Evolutionary conservation across 2,329 filamentous ascomycete genomes (phyloP).

Genomic region (Nectriaceae sp.): DNA sequence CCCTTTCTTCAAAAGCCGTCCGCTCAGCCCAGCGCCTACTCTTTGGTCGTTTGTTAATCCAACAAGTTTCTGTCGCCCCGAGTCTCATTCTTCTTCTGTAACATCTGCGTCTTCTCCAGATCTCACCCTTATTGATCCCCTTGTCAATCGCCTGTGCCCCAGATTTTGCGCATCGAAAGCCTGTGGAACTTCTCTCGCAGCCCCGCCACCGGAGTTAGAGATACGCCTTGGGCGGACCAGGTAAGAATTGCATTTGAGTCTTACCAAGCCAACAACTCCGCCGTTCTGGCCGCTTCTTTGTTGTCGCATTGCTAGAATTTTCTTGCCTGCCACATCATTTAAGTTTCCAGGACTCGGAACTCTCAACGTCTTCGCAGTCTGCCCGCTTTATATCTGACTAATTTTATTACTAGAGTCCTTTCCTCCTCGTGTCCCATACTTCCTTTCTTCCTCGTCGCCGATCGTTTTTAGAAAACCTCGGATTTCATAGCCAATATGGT

Average conservation of each 20-base stretch:
- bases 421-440: slow-evolving; percentile 6
- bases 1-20: slow-evolving; percentile 31
- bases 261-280: slow-evolving; percentile 4
- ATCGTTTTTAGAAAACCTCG: slow-evolving; percentile 4
- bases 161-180: slow-evolving; percentile 17
- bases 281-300: background rate
- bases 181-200: slow-evolving; percentile 26
- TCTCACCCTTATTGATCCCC: background rate
- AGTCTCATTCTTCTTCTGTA: background rate
- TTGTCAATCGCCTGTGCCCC: slow-evolving; percentile 7
- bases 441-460: slow-evolving; percentile 8
- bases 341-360: too few relatives aligned
- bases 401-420: slow-evolving; percentile 18
- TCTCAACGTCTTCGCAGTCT: too few relatives aligned
- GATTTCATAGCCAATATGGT: slow-evolving; percentile 59
- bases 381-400: slow-evolving; percentile 21
- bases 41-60: background rate
- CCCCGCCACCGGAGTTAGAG: slow-evolving; percentile 28
- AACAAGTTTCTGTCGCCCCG: background rate
- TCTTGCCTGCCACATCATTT: background rate
- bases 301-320: background rate
- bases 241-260: slow-evolving; percentile 24
- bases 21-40: background rate
- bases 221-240: slow-evolving; percentile 28
- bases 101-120: slow-evolving; percentile 1